These are phyloP conservation scores for Carallia pectinifolia DNA, from an alignment of 345 rosid genomes.

Conservation along the genomic window DNA sequence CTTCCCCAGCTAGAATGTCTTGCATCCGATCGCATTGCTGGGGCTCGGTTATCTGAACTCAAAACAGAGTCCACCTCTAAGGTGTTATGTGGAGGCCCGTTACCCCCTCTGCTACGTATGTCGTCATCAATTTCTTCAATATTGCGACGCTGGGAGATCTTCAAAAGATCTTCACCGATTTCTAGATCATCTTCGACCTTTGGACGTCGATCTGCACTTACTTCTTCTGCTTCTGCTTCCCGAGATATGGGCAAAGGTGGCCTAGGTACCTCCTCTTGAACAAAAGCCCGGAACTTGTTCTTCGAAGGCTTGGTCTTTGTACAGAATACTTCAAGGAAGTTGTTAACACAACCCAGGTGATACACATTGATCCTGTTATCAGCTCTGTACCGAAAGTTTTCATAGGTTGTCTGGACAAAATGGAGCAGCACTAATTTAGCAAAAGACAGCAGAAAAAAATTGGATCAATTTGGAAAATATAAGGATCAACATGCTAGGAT, in stretches of 20 bases:
- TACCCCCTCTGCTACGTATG: slow-evolving; percentile 63
- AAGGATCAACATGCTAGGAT: no score
- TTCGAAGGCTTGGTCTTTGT: slow-evolving; percentile 66
- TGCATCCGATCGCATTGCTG: slow-evolving; percentile 58
- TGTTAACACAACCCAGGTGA: slow-evolving; percentile 54
- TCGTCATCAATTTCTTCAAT: slow-evolving; percentile 62
- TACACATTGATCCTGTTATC: slow-evolving; percentile 65
- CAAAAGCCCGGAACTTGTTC: slow-evolving; percentile 67
- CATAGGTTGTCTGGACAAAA: slow-evolving; percentile 83
- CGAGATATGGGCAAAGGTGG: slow-evolving; percentile 44
- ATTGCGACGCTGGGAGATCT: slow-evolving; percentile 83
- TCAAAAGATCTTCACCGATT: slow-evolving; percentile 83
- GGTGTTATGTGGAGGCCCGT: slow-evolving; percentile 49
- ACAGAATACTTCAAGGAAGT: slow-evolving; percentile 77
- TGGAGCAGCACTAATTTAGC: slow-evolving; percentile 12
- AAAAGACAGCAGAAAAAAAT: neutral
- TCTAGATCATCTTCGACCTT: slow-evolving; percentile 95
- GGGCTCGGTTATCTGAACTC: slow-evolving; percentile 58
- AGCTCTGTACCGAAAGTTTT: slow-evolving; percentile 84
- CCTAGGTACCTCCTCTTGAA: slow-evolving; percentile 57
- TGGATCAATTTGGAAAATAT: neutral
- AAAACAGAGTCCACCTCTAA: slow-evolving; percentile 52
- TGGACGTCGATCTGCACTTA: slow-evolving; percentile 51
- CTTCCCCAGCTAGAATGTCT: slow-evolving; percentile 79
- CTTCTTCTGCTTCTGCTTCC: slow-evolving; percentile 56